Evolutionary conservation across 2,329 filamentous ascomycete genomes (phyloP).

Genomic region (Calonectria crousiana): DNA sequence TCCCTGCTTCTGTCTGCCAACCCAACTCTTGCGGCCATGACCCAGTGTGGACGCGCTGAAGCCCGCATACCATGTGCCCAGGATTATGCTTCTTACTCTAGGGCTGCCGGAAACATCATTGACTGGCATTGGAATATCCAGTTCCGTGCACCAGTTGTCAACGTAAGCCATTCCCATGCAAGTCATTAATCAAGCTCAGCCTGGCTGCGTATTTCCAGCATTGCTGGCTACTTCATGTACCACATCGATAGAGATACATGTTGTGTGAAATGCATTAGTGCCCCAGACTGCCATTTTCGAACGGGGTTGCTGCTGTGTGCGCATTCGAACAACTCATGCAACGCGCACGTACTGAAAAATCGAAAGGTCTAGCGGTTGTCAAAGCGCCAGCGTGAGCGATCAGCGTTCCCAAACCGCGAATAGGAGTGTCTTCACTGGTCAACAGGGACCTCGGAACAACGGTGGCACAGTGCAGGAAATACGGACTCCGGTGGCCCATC

Average conservation of each 20-base stretch:
- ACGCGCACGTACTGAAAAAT: constrained; percentile 3
- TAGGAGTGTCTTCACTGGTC: neutral
- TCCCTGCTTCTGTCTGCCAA: neutral
- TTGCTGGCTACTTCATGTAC: neutral
- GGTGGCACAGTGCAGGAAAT: constrained; percentile 7
- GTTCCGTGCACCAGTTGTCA: neutral
- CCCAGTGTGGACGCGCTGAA: neutral
- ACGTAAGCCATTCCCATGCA: constrained; percentile 6
- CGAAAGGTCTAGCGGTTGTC: constrained; percentile 2
- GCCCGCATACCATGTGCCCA: neutral
- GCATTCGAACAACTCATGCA: constrained; percentile 9
- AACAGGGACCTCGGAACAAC: neutral
- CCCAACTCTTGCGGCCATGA: neutral
- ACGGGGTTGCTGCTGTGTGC: neutral
- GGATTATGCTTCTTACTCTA: neutral
- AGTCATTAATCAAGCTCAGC: neutral
- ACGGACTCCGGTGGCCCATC: neutral
- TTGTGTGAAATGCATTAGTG: neutral
- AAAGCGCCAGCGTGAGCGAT: constrained; percentile 20
- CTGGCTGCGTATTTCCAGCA: neutral
- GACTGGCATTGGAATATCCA: neutral
- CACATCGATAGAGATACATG: neutral
- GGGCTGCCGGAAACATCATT: constrained; percentile 5
- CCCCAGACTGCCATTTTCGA: neutral
- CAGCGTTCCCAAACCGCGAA: constrained; percentile 4